These are phyloP conservation scores for Scenedesmus sp. DNA, from an alignment of 163 green algal species.

Conservation along the genomic window DNA sequence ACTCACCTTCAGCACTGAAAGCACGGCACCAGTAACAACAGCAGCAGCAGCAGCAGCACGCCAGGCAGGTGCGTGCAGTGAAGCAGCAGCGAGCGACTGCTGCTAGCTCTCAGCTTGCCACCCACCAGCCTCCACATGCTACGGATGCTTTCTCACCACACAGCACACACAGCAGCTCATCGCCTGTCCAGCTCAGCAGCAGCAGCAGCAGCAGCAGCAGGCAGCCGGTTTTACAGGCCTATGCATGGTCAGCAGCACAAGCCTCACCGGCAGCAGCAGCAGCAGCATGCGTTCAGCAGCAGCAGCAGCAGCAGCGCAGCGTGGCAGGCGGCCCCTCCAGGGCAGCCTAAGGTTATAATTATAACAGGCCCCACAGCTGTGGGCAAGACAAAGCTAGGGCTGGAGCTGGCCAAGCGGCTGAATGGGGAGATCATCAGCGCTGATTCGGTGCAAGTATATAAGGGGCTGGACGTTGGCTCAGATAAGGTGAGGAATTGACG, in stretches of 20 bases:
- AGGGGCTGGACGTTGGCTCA: slow-evolving; percentile 91
- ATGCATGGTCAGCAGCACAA: background rate
- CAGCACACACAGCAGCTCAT: background rate
- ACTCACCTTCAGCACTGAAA: background rate
- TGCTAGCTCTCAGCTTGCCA: background rate
- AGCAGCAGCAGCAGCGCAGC: background rate
- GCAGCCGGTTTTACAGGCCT: background rate
- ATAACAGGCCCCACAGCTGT: slow-evolving; percentile 90
- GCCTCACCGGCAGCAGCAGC: slow-evolving; percentile 4
- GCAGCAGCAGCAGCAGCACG: background rate
- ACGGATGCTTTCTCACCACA: background rate
- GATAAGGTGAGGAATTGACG: slow-evolving; percentile 81
- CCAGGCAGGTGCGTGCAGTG: background rate
- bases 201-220: slow-evolving; percentile 19
- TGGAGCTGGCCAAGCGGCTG: slow-evolving; percentile 84
- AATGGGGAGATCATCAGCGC: slow-evolving; percentile 95
- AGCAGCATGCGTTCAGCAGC: background rate
- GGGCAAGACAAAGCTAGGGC: slow-evolving; percentile 88
- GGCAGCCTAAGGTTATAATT: slow-evolving; percentile 66
- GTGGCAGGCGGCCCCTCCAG: slow-evolving; percentile 4
- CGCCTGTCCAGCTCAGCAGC: background rate
- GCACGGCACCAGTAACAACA: background rate
- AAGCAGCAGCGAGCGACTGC: background rate
- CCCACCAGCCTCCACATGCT: background rate
- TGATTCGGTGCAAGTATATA: slow-evolving; percentile 97